phyloP scores from a whole-genome alignment of 306 rosid genomes.

The Aeschynomene evenia region DNA sequence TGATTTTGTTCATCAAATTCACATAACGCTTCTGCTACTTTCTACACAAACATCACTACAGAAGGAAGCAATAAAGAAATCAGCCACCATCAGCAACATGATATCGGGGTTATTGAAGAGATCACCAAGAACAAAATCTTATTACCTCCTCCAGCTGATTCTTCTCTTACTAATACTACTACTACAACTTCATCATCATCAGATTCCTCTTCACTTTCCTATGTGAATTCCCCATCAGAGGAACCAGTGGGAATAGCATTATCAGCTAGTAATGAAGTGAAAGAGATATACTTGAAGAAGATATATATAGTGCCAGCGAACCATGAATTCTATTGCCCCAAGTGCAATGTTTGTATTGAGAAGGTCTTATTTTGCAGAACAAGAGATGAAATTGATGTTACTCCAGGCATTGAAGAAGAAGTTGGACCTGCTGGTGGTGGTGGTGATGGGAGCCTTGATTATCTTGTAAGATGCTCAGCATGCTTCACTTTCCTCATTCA shows the following conservation, averaged over 20 bases:
- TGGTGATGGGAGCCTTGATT: no score
- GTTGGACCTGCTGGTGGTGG: no score
- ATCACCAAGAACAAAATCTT: not conserved
- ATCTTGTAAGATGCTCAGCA: constrained; percentile 42
- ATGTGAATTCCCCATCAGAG: not conserved
- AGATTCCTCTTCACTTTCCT: not conserved
- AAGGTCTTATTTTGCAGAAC: constrained; percentile 44
- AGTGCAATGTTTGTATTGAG: constrained; percentile 51
- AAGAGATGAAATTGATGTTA: no score
- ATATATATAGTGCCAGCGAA: constrained; percentile 37
- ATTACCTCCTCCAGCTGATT: not conserved
- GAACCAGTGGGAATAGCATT: constrained; percentile 1
- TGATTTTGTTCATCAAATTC: not conserved
- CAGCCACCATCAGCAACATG: not conserved
- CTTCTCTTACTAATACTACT: not conserved
- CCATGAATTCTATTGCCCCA: constrained; percentile 68
- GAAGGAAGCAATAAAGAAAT: not conserved
- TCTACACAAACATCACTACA: not conserved
- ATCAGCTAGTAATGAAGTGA: not conserved
- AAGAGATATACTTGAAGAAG: constrained; percentile 46
- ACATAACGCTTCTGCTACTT: not conserved
- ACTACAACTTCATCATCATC: no score
- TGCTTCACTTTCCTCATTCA: constrained; percentile 60
- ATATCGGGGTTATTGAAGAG: not conserved
- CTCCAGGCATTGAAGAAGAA: no score